Percentiles rank a stretch among this genome's conserved stretches.
Evolutionary conservation across 441 rosid species (phyloP).

Genomic region (Raphanus hybrid): DNA sequence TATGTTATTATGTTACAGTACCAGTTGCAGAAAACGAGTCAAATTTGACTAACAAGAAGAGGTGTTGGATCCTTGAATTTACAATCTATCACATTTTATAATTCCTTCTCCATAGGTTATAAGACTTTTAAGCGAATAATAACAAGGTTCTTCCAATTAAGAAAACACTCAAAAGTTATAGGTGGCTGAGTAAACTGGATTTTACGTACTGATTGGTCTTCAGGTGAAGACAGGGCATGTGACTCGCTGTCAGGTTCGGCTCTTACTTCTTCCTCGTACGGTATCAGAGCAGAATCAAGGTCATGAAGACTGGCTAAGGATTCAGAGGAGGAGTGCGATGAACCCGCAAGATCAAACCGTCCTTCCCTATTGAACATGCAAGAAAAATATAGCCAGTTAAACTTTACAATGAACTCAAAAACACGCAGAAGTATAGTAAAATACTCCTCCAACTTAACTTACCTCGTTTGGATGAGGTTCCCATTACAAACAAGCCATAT

Average conservation of each 20-base stretch:
- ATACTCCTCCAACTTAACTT: slow-evolving; percentile 21
- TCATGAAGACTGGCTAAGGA: slow-evolving; percentile 32
- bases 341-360: slow-evolving; percentile 28
- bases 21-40: background rate
- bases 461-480: slow-evolving; percentile 56
- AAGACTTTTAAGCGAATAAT: slow-evolving; percentile 14
- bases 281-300: slow-evolving; percentile 33
- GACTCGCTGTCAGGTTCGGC: slow-evolving; percentile 41
- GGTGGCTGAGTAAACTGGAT: slow-evolving; percentile 7
- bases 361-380: slow-evolving; percentile 46
- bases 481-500: slow-evolving; percentile 68
- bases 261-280: slow-evolving; percentile 39
- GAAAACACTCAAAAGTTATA: background rate
- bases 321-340: slow-evolving; percentile 31
- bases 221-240: slow-evolving; percentile 23
- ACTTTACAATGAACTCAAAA: slow-evolving; percentile 2
- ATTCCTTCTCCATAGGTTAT: background rate
- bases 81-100: background rate
- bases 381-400: background rate
- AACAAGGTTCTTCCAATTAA: slow-evolving; percentile 8
- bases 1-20: background rate
- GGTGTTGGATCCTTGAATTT: background rate
- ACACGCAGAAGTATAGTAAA: slow-evolving; percentile 24
- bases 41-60: slow-evolving; percentile 9
- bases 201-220: slow-evolving; percentile 35